Base-by-base conservation (phyloP, 305 asterid species). In the Andrographis paniculata region DNA sequence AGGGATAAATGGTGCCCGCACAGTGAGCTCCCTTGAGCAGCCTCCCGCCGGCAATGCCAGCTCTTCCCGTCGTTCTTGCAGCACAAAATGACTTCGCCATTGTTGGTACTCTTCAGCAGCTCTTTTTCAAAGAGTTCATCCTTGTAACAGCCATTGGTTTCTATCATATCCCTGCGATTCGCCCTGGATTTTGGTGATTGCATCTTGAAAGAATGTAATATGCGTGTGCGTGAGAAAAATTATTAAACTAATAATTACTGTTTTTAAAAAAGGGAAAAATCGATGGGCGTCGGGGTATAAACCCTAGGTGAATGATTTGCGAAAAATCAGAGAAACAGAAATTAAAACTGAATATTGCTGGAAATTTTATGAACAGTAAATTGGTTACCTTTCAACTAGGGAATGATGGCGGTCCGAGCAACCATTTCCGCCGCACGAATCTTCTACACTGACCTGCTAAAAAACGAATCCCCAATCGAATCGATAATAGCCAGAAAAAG, bases 1-100 rank as follows among this genome's bases (percentile, higher is more conserved):
- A 47, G 36, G 9, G 73, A 42, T 0, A 64, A 39, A 41, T 76
- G 85, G 53, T 73, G 85, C 22, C 75, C 75, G 48, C 92, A 77
- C 8, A 69, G 66, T 2, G 74, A 22, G 20, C 62, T 62, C 5
- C 75, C 80, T 16, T 45, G 24, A 1, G 64, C 62, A 0, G 72
- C 79, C 60, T 58, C 61, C 6, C 61, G 57, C 31, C 53, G 57
- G 62, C 84, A 75, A 39, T 75, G 79, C 87, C 82, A 68, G 48
- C 70, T 70, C 56, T 78, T 77, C 1, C 85, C 87, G 12, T 71
- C 91, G 0, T 68, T 74, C 44, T 79, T 76, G 58, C 61, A 28
- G 46, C 87, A 74, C 16, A 50, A 7, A 1, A 40, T 24, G 6
- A 22, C 18, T 0, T 20, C 39, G 17, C 50, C 55, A 18, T 22